Percentiles rank a stretch among this genome's conserved stretches.
Evolutionary conservation across 2,329 filamentous ascomycete genomes (phyloP).

Genomic region (Coniochaeta sp.): DNA sequence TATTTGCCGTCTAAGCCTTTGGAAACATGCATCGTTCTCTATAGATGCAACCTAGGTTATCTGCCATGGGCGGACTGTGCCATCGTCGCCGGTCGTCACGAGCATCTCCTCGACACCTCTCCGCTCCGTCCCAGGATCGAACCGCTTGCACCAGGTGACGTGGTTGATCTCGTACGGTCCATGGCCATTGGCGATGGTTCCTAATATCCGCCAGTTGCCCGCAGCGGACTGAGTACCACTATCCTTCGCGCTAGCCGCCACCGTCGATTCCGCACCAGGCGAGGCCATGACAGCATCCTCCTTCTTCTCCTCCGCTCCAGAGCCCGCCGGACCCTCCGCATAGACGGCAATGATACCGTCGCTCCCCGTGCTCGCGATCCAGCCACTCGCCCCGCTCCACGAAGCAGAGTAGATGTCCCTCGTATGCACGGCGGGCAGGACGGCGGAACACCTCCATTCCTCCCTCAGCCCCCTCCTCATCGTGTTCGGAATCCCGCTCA

Average conservation of each 20-base stretch:
- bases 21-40: background rate
- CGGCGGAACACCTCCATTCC: conserved; percentile 71
- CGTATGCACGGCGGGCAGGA: conserved; percentile 69
- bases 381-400: conserved; percentile 73
- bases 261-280: background rate
- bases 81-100: conserved; percentile 88
- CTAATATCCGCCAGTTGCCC: conserved; percentile 65
- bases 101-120: conserved; percentile 70
- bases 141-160: conserved; percentile 75
- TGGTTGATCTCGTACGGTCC: conserved; percentile 95
- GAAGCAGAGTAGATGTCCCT: conserved; percentile 76
- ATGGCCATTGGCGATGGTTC: conserved; percentile 66
- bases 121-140: conserved; percentile 54
- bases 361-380: conserved; percentile 82
- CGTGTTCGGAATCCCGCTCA: conserved; percentile 75
- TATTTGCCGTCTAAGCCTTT: background rate
- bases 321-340: conserved; percentile 42
- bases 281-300: conserved; percentile 20
- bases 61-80: conserved; percentile 77
- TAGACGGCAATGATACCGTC: conserved; percentile 81
- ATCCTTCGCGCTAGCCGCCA: conserved; percentile 6
- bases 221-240: background rate
- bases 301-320: conserved; percentile 10
- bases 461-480: conserved; percentile 75
- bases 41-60: conserved; percentile 10